A percentile compares a stretch with the other conserved stretches of the same genome.
These are phyloP conservation scores for Lithospermum erythrorhizon DNA, from an alignment of 257 asterid species.

Conservation along the genomic window DNA sequence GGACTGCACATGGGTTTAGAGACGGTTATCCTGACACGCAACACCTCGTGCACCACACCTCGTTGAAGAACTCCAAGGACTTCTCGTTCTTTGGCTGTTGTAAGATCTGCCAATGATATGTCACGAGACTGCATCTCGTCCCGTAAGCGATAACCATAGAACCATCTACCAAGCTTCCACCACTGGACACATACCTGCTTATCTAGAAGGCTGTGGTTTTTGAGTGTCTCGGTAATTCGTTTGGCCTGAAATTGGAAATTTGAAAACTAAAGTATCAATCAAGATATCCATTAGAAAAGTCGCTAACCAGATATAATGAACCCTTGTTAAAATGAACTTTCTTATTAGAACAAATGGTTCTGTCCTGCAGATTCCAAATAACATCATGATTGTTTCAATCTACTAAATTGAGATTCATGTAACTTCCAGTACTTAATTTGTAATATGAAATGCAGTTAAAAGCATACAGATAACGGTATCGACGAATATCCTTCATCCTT, in stretches of 20 bases:
- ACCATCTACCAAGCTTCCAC: slow-evolving; percentile 95
- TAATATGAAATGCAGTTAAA: no score
- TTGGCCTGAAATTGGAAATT: slow-evolving; percentile 27
- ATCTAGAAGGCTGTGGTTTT: slow-evolving; percentile 34
- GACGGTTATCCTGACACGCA: slow-evolving; percentile 57
- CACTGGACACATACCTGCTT: slow-evolving; percentile 65
- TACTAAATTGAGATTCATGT: no score
- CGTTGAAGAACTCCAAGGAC: slow-evolving; percentile 72
- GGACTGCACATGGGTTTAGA: slow-evolving; percentile 36
- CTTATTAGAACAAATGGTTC: no score
- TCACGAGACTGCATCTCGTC: slow-evolving; percentile 48
- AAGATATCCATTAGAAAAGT: not conserved
- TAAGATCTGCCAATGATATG: slow-evolving; percentile 39
- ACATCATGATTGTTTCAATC: no score
- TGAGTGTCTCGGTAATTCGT: slow-evolving; percentile 35
- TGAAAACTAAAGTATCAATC: not conserved
- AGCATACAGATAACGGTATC: no score
- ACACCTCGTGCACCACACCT: slow-evolving; percentile 70
- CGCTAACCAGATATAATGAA: not conserved
- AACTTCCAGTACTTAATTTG: no score
- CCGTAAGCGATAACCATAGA: slow-evolving; percentile 56
- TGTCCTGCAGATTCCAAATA: no score
- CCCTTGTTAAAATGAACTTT: not conserved
- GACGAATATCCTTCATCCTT: no score
- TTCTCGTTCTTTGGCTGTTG: slow-evolving; percentile 30